phyloP scores from a whole-genome alignment of 139 green algal genomes.

The Coelastrella sp. region DNA sequence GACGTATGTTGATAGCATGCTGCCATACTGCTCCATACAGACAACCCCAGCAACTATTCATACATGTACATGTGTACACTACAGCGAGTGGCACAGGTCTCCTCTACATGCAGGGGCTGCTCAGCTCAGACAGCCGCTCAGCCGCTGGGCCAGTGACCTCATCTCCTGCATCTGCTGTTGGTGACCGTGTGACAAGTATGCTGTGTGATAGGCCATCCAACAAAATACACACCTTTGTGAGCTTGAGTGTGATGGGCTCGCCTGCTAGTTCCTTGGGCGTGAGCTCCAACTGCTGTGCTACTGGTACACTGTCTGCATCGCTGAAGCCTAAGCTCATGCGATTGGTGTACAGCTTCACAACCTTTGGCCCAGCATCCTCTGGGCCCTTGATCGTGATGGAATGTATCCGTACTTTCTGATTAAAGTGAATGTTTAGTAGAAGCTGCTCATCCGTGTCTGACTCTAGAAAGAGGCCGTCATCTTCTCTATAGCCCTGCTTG shows the following conservation, averaged over 20 bases:
- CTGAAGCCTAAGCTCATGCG: slow-evolving; percentile 61
- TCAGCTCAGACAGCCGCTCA: too few species aligned
- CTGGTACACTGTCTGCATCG: slow-evolving; percentile 57
- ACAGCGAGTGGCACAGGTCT: too few species aligned
- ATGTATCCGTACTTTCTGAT: slow-evolving; percentile 76
- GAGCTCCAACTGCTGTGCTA: slow-evolving; percentile 78
- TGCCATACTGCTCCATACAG: too few species aligned
- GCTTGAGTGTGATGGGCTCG: slow-evolving; percentile 74
- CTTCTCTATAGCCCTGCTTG: slow-evolving; percentile 69
- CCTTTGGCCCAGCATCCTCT: slow-evolving; percentile 67
- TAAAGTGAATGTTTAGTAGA: slow-evolving; percentile 86
- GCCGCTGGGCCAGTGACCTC: too few species aligned
- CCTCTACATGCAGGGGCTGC: too few species aligned
- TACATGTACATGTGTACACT: too few species aligned
- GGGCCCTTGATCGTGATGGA: slow-evolving; percentile 79
- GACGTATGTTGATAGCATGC: too few species aligned
- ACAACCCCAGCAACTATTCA: too few species aligned
- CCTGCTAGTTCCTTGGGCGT: slow-evolving; percentile 63
- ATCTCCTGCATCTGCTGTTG: neutral
- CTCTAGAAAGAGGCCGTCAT: slow-evolving; percentile 81
- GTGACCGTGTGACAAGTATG: neutral
- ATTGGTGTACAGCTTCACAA: slow-evolving; percentile 83
- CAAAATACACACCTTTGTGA: slow-evolving; percentile 86
- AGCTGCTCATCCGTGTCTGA: slow-evolving; percentile 91
- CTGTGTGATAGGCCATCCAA: neutral